Percentiles rank a stretch among this genome's conserved stretches.
phyloP scores from a whole-genome alignment of 1,284 basidiomycete species.

The Vanrija sp. region DNA sequence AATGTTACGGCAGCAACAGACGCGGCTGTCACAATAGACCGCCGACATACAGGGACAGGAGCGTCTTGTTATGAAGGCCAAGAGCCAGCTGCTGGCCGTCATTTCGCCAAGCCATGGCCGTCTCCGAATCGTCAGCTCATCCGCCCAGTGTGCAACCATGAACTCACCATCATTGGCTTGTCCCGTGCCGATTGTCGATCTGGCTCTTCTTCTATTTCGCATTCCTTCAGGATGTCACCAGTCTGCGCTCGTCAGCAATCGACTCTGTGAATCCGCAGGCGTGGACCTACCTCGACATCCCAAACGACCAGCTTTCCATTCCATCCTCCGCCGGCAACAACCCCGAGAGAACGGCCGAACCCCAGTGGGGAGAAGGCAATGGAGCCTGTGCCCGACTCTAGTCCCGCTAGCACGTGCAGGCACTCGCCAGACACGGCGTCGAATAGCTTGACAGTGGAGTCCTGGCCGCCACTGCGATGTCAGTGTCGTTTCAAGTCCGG shows the following conservation, averaged over 20 bases:
- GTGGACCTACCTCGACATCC: conserved; percentile 35
- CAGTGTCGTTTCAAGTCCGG: no score
- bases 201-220: conserved; percentile 32
- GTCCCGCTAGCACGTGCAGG: conserved; percentile 28
- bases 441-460: conserved; percentile 42
- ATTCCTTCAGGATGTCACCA: conserved; percentile 25
- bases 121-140: conserved; percentile 11
- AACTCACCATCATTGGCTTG: conserved; percentile 37
- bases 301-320: conserved; percentile 35
- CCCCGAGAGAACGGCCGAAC: conserved; percentile 18
- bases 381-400: conserved; percentile 37
- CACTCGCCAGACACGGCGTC: conserved; percentile 32
- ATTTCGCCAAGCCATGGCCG: conserved; percentile 38
- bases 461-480: conserved; percentile 35
- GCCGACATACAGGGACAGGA: conserved; percentile 32
- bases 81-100: conserved; percentile 41
- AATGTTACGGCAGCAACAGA: not conserved
- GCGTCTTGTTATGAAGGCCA: conserved; percentile 35
- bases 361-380: conserved; percentile 37
- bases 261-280: no score
- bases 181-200: conserved; percentile 24
- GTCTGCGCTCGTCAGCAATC: conserved; percentile 13
- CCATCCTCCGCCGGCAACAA: conserved; percentile 42
- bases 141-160: not conserved
- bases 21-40: conserved; percentile 8